These are phyloP conservation scores for Dipteronia dyeriana DNA, from an alignment of 345 rosid genomes.

Conservation along the genomic window DNA sequence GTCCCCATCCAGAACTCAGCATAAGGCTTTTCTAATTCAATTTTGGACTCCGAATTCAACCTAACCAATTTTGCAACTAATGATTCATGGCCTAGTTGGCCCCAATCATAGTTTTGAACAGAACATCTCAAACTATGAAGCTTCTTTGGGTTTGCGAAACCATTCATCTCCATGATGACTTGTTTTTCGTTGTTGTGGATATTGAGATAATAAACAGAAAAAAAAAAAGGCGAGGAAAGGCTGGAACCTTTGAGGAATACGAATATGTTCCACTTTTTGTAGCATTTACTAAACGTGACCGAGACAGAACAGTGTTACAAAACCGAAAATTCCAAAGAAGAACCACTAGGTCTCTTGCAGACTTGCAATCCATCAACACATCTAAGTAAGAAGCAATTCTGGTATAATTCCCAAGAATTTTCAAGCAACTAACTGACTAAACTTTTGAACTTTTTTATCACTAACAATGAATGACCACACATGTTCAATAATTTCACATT, in stretches of 20 bases:
- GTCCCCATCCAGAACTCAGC: constrained; percentile 75
- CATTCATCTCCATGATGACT: constrained; percentile 3
- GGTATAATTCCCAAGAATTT: background rate
- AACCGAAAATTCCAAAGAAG: background rate
- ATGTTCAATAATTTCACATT: background rate
- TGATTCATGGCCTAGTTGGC: constrained; percentile 58
- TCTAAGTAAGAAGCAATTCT: background rate
- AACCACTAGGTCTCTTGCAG: background rate
- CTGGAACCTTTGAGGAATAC: background rate
- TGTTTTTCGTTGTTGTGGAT: constrained; percentile 6
- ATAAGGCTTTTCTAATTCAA: constrained; percentile 53
- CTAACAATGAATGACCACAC: background rate
- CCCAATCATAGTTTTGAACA: constrained; percentile 85
- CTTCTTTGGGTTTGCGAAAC: constrained; percentile 17
- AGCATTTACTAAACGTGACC: background rate
- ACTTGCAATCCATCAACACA: background rate
- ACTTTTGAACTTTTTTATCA: background rate
- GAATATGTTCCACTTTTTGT: background rate
- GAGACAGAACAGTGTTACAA: background rate
- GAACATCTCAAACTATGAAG: constrained; percentile 56
- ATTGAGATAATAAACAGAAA: background rate
- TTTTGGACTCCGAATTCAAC: constrained; percentile 46
- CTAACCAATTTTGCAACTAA: constrained; percentile 56
- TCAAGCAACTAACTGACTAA: background rate
- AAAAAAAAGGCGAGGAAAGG: background rate